Base-by-base conservation (phyloP, 2,329 filamentous ascomycete genomes). In the Talaromyces marneffei region DNA sequence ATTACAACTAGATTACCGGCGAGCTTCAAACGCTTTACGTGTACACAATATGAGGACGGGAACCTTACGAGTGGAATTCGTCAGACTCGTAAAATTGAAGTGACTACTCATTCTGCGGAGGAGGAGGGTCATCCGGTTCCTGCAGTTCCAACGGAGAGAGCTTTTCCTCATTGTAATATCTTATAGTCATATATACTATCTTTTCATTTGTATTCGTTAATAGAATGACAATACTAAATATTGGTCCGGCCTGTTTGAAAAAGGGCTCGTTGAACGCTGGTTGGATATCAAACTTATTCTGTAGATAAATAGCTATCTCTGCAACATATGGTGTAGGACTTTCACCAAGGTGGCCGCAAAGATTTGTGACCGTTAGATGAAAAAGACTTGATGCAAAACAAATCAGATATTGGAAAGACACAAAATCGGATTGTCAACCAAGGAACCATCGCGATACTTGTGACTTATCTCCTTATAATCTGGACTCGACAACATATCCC, bases 391-490 rank as follows among this genome's bases (percentile, higher is more conserved):
- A 18, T 16, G 12, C 6, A 29, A 48, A 48, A 9, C 23, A 29
- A 4, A 48, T 48, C 44, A 48, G 18, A 29, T 2, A 4, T 20
- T 33, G 27, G 12, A 16, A 20, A 53, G 46, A 29, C 57, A 59
- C 46, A 59, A 25, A 53, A 59, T 25, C 18, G 46, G 57, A 39
- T 59, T 59, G 33, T 59, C 44, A n/a, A 59, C 23, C 18, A 53
- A 25, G 14, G 57, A 59, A 14, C 57, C 57, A 23, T 53, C 35
- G 12, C 57, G 57, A 25, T 59, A 59, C 18, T 59, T 53, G 16
- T 23, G 57, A 18, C 57, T 59, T 20, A 53, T 53, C 35, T 59
- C 57, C 33, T 53, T 23, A 16, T 59, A 59, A 10, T 59, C 57
- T 12, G 14, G 20, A 40, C 27, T 31, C 9, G 33, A 31, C 33